phyloP scores from a whole-genome alignment of 2,329 filamentous ascomycete genomes.

The Xylaria sp. region DNA sequence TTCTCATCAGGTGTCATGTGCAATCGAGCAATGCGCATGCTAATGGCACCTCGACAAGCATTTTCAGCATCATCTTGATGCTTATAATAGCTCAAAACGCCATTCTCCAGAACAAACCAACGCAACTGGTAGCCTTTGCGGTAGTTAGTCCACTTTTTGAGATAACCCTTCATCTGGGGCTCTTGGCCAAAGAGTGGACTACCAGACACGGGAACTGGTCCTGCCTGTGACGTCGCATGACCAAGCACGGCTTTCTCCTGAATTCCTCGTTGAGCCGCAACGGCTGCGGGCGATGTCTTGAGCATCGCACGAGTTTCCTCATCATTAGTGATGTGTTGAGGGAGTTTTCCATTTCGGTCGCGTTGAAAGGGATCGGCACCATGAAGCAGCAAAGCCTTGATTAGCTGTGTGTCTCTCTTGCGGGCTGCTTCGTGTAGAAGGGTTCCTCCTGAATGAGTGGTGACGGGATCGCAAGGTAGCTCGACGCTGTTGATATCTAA shows the following conservation, averaged over 20 bases:
- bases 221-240: conserved; percentile 54
- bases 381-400: conserved; percentile 84
- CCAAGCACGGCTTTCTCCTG: conserved; percentile 96
- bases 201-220: conserved; percentile 47
- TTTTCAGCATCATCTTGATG: conserved; percentile 96
- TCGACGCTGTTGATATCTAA: conserved; percentile 91
- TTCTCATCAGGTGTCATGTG: conserved; percentile 98
- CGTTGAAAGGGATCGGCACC: conserved; percentile 93
- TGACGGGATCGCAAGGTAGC: conserved; percentile 73
- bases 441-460: conserved; percentile 79
- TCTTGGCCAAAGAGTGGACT: conserved; percentile 72
- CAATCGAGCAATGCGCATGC: conserved; percentile 92
- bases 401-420: conserved; percentile 78
- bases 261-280: conserved; percentile 88
- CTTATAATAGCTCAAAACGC: conserved; percentile 97
- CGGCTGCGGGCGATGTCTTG: conserved; percentile 90
- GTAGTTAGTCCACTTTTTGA: conserved; percentile 99
- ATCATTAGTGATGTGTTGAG: conserved; percentile 94
- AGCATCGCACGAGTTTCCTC: conserved; percentile 82
- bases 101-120: conserved; percentile 97
- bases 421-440: conserved; percentile 89
- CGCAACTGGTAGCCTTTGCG: conserved; percentile 92
- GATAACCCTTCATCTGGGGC: conserved; percentile 95
- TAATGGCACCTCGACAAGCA: conserved; percentile 94
- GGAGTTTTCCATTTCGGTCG: conserved; percentile 90